Evolutionary conservation across 176 grass and related monocot genomes (phyloP), one percentile per base, ranked within the genome.

Genomic region (Otatea glauca): DNA sequence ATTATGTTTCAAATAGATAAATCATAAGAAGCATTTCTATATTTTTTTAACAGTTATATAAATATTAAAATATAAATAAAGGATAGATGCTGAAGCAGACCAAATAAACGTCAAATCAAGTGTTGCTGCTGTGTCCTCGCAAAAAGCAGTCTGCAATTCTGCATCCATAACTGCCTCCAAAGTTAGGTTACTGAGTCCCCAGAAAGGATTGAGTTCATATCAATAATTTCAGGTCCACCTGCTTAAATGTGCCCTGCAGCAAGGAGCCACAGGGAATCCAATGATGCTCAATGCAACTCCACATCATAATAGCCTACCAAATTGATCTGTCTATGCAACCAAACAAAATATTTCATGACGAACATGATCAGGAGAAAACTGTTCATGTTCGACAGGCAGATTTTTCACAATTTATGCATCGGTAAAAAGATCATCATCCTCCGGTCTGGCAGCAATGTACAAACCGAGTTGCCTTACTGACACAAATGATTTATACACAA

Each of bases 401-500:
- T 25, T 60, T 66, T 72, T 38, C 79, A 83, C 55, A 74, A 4
- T 84, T 62, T 90, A 45, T 55, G 45, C 56, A 78, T 65, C 65
- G 86, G 72, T 74, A 59, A 58, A 53, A 59, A 0, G 42, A 66
- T 62, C 20, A 61, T 15, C 11, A 4, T 74, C 56, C 72, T 73
- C 68, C n/a, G 1, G 49, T 60, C 60, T 1, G 15, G 65, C 67
- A 76, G 39, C 34, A 75, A 83, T 86, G 53, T 80, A 92, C 90
- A 92, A 51, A 86, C 65, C 34, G 27, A 83, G 79, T 70, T 41
- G 79, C 87, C 59, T 80, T 75, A 75, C 83, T 27, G 66, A 68
- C 43, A 79, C 45, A 86, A 81, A 75, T 74, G 61, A 83, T 89
- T 83, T 92, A 59, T 92, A 83, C 83, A 92, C 38, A 80, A 70